A percentile compares a stretch with the other conserved stretches of the same genome.
Conservation (phyloP, 140 eudicot genomes). For the Ambrosia hybrid region DNA sequence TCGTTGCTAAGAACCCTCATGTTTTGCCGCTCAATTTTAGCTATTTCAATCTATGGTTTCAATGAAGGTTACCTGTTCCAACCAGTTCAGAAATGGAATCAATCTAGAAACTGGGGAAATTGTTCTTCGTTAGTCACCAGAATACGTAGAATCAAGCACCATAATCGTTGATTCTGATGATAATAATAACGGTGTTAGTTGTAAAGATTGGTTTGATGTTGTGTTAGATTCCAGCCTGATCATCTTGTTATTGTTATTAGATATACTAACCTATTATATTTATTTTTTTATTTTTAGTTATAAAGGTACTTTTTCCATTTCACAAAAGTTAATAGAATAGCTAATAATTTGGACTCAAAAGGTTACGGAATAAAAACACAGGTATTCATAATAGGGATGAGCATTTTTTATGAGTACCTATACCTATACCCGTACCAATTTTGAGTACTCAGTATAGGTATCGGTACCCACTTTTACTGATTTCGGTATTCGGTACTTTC, state of each 20-base stretch:
- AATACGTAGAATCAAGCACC: constrained; percentile 33
- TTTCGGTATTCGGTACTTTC: too few species aligned
- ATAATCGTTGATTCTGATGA: constrained; percentile 40
- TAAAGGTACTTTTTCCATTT: too few species aligned
- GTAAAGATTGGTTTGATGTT: constrained; percentile 56
- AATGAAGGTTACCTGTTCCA: background rate
- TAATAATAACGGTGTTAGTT: constrained; percentile 25
- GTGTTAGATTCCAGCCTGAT: constrained; percentile 51
- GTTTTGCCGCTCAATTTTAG: constrained; percentile 13
- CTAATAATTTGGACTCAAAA: too few species aligned
- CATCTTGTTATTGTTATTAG: constrained; percentile 87
- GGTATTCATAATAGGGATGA: too few species aligned
- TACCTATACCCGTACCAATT: too few species aligned
- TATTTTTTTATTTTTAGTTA: too few species aligned
- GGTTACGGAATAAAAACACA: too few species aligned
- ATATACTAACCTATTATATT: too few species aligned
- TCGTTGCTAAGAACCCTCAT: constrained; percentile 30
- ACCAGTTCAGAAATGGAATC: constrained; percentile 38
- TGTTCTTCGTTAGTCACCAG: constrained; percentile 43
- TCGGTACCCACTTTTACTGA: too few species aligned
- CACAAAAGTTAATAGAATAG: too few species aligned
- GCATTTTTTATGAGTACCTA: too few species aligned
- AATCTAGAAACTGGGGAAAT: constrained; percentile 42
- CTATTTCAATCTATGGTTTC: constrained; percentile 37
- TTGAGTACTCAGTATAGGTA: too few species aligned